Evolutionary conservation across 345 rosid species (phyloP).

Genomic region (Excoecaria cochinchinensis): DNA sequence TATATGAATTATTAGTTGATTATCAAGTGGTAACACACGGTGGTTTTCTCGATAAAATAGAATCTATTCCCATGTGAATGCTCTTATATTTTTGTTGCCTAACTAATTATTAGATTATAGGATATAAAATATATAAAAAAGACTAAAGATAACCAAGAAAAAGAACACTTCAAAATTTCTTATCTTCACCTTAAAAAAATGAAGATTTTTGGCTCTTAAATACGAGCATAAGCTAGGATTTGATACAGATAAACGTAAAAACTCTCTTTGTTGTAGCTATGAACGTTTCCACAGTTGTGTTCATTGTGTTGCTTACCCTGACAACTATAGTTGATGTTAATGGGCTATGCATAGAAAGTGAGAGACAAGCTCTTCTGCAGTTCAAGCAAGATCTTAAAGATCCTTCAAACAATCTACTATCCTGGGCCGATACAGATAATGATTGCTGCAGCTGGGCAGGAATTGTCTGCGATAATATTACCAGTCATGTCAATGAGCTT

Average conservation of each 20-base stretch:
- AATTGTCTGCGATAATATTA: constrained; percentile 18
- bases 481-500: constrained; percentile 27
- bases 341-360: background rate
- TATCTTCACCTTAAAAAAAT: too few relatives aligned
- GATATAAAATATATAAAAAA: background rate
- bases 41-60: too few relatives aligned
- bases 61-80: too few relatives aligned
- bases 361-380: constrained; percentile 21
- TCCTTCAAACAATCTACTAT: constrained; percentile 18
- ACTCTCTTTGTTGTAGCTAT: background rate
- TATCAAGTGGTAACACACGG: too few relatives aligned
- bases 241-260: background rate
- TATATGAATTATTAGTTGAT: too few relatives aligned
- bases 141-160: background rate
- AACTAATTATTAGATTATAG: too few relatives aligned
- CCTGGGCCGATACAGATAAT: constrained; percentile 17
- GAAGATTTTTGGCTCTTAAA: background rate
- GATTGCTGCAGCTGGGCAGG: constrained; percentile 35
- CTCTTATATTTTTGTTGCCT: too few relatives aligned
- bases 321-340: background rate
- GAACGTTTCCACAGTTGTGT: background rate
- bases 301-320: background rate
- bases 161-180: background rate
- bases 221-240: background rate
- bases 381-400: constrained; percentile 25